These are phyloP conservation scores for Nymphaea colorata DNA, from an alignment of 164 flowering plant genomes.

Conservation along the genomic window DNA sequence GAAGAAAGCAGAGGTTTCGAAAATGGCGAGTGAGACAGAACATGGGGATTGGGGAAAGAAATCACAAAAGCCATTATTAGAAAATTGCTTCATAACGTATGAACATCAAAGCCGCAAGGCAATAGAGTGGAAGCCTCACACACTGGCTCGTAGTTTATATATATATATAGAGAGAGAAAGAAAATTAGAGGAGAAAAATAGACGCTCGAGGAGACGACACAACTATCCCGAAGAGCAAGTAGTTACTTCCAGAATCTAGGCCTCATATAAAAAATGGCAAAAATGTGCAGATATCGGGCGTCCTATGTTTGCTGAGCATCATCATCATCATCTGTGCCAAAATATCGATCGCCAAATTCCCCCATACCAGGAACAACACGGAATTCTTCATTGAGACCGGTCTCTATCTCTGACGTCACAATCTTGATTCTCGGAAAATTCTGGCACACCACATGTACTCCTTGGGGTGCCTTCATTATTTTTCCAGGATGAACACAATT, in stretches of 20 bases:
- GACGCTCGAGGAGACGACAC: too few species aligned
- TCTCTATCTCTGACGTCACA: constrained; percentile 92
- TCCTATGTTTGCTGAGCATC: neutral
- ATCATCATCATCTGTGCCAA: constrained; percentile 92
- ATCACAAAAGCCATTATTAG: neutral
- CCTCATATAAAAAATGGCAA: neutral
- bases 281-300: neutral
- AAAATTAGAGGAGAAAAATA: neutral
- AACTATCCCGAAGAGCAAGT: neutral
- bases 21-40: too few species aligned
- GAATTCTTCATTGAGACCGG: constrained; percentile 65
- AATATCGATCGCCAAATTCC: constrained; percentile 93
- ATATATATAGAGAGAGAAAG: too few species aligned
- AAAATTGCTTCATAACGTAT: neutral
- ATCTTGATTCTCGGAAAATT: constrained; percentile 79
- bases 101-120: neutral
- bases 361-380: constrained; percentile 97
- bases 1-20: too few species aligned
- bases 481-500: neutral
- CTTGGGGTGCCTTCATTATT: constrained; percentile 75
- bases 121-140: neutral
- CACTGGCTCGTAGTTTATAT: neutral
- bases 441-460: constrained; percentile 85
- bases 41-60: too few species aligned
- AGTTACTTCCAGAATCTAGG: neutral